Conservation (phyloP, 495 filamentous ascomycete species). For the Aspergillus mulundensis region DNA sequence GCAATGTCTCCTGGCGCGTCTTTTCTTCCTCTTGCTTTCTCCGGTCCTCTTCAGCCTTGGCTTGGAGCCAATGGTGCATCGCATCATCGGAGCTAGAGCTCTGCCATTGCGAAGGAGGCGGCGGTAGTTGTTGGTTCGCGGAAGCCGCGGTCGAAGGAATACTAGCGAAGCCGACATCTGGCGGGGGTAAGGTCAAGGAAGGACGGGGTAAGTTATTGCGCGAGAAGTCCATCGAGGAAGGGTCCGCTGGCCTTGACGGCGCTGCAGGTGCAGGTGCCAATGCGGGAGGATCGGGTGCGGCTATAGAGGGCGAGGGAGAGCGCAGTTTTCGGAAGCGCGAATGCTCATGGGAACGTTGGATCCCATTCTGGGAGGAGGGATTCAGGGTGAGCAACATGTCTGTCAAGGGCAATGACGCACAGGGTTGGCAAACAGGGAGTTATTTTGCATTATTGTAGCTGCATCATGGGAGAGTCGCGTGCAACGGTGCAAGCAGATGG, state of each 20-base stretch:
- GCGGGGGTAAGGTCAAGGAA: conserved; percentile 32
- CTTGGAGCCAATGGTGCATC: conserved; percentile 75
- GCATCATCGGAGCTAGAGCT: conserved; percentile 69
- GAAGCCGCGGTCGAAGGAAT: conserved; percentile 31
- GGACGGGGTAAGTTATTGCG: conserved; percentile 38
- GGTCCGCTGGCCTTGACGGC: conserved; percentile 18
- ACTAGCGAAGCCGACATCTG: conserved; percentile 29
- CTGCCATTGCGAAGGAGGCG: conserved; percentile 68
- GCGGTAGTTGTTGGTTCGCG: conserved; percentile 50
- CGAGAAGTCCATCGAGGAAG: conserved; percentile 32
- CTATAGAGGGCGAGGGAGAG: conserved; percentile 27
- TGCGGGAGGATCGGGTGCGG: conserved; percentile 10
- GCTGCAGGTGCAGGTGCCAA: conserved; percentile 1
- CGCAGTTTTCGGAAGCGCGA: conserved; percentile 29
- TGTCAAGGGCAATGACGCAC: conserved; percentile 2
- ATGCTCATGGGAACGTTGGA: conserved; percentile 38
- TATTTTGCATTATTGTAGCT: conserved; percentile 11
- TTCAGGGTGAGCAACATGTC: conserved; percentile 44
- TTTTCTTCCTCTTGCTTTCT: conserved; percentile 84
- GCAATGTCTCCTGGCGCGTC: conserved; percentile 72
- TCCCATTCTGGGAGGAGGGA: conserved; percentile 35
- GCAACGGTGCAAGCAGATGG: conserved; percentile 11
- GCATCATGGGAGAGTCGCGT: conserved; percentile 3
- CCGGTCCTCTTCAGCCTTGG: conserved; percentile 81
- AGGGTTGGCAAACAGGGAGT: conserved; percentile 4